Evolutionary conservation across 352 stramenopile genomes (phyloP).

Genomic region (Globisporangium orthogonon): DNA sequence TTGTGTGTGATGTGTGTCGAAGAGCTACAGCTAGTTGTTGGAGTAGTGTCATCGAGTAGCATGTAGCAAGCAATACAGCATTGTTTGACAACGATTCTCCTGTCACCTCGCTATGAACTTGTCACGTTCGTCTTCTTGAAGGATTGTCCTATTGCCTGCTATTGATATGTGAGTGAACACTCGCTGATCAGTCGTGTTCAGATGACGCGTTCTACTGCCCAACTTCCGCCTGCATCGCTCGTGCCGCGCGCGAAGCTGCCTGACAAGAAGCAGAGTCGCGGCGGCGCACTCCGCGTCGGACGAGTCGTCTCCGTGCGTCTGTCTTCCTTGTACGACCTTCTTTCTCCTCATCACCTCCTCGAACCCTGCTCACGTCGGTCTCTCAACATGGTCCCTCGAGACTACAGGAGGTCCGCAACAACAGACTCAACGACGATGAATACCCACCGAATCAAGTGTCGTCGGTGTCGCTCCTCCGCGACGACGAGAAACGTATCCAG

Average conservation of each 20-base stretch:
- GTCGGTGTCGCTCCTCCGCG: conserved; percentile 23
- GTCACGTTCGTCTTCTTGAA: too few relatives aligned
- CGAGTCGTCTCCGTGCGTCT: conserved; percentile 42
- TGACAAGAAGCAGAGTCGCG: conserved; percentile 14
- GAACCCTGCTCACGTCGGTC: too few relatives aligned
- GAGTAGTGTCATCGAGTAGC: too few relatives aligned
- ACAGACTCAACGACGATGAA: conserved; percentile 9
- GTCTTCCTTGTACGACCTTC: not conserved
- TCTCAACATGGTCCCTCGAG: too few relatives aligned
- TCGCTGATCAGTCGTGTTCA: too few relatives aligned
- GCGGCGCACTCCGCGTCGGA: conserved; percentile 38
- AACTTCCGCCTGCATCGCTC: not conserved
- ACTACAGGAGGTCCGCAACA: conserved; percentile 26
- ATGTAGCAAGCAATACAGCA: too few relatives aligned
- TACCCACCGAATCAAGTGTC: conserved; percentile 16
- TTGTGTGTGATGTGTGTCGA: too few relatives aligned
- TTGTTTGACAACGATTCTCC: too few relatives aligned
- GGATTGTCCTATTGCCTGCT: too few relatives aligned
- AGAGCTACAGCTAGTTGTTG: too few relatives aligned
- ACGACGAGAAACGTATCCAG: conserved; percentile 48
- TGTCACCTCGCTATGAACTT: too few relatives aligned
- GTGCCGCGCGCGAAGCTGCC: conserved; percentile 2
- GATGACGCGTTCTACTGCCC: not conserved
- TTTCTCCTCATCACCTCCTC: not conserved
- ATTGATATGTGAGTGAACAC: too few relatives aligned